phyloP scores from a whole-genome alignment of 1,284 basidiomycete genomes.

The Wallemia hederae region DNA sequence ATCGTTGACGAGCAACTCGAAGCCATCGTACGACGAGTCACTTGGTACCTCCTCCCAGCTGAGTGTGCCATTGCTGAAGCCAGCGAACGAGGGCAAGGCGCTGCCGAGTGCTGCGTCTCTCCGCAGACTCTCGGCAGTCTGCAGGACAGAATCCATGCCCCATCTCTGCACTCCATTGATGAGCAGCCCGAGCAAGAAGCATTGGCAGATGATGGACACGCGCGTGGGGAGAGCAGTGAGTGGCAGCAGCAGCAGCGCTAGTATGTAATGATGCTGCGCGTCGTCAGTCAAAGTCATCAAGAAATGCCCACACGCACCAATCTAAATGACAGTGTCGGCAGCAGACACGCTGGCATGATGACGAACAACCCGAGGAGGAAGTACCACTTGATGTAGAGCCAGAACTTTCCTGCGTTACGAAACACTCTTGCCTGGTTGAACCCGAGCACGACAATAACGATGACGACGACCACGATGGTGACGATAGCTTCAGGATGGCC shows the following conservation, averaged over 20 bases:
- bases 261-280: conserved; percentile 32
- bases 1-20: conserved; percentile 51
- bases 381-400: conserved; percentile 41
- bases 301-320: conserved; percentile 8
- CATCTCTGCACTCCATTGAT: conserved; percentile 44
- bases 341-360: neutral
- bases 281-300: neutral
- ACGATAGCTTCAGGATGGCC: conserved; percentile 38
- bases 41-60: conserved; percentile 25
- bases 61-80: conserved; percentile 28
- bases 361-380: neutral
- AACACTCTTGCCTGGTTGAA: conserved; percentile 56
- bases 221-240: conserved; percentile 54
- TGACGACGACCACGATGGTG: conserved; percentile 36
- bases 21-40: conserved; percentile 35
- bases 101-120: conserved; percentile 42
- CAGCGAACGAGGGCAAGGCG: conserved; percentile 29
- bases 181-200: conserved; percentile 53
- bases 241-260: conserved; percentile 42
- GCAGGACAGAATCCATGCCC: conserved; percentile 47
- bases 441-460: conserved; percentile 26
- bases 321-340: neutral
- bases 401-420: conserved; percentile 49
- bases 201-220: conserved; percentile 44
- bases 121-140: conserved; percentile 37